Evolutionary conservation across 805 yeast species (phyloP).

Genomic region (Yarrowia sp.): DNA sequence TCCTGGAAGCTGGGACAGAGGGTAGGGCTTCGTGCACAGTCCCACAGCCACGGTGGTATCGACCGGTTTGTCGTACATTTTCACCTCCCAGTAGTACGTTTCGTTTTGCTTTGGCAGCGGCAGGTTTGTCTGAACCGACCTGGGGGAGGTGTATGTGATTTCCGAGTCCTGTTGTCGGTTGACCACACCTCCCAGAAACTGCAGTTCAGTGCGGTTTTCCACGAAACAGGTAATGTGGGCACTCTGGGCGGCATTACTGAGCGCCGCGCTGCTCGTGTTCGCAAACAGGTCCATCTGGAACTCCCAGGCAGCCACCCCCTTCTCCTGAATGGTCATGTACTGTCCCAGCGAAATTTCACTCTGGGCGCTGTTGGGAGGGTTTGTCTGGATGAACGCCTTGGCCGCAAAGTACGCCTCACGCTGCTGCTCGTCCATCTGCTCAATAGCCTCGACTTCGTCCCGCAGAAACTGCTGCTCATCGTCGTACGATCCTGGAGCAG

Average conservation of each 20-base stretch:
- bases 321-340: conserved; percentile 74
- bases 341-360: conserved; percentile 62
- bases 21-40: conserved; percentile 85
- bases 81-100: conserved; percentile 87
- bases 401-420: conserved; percentile 74
- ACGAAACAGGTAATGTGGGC: conserved; percentile 54
- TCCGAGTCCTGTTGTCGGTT: conserved; percentile 47
- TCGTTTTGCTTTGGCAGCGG: conserved; percentile 85
- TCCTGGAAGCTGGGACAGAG: conserved; percentile 92
- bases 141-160: conserved; percentile 22
- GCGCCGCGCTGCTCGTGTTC: conserved; percentile 52
- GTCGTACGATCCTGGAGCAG: conserved; percentile 64
- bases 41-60: conserved; percentile 71
- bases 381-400: conserved; percentile 54
- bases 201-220: conserved; percentile 64
- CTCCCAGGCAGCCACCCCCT: conserved; percentile 90
- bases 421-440: conserved; percentile 60
- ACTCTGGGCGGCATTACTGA: conserved; percentile 32
- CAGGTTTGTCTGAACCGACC: conserved; percentile 69
- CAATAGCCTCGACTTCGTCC: conserved; percentile 67
- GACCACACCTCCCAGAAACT: conserved; percentile 63
- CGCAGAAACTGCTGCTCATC: conserved; percentile 67
- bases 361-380: conserved; percentile 54
- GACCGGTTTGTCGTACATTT: conserved; percentile 72
- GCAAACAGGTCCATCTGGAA: conserved; percentile 58